These are phyloP conservation scores for Spergularia marina DNA, from an alignment of 148 eudicot genomes.

Conservation along the genomic window DNA sequence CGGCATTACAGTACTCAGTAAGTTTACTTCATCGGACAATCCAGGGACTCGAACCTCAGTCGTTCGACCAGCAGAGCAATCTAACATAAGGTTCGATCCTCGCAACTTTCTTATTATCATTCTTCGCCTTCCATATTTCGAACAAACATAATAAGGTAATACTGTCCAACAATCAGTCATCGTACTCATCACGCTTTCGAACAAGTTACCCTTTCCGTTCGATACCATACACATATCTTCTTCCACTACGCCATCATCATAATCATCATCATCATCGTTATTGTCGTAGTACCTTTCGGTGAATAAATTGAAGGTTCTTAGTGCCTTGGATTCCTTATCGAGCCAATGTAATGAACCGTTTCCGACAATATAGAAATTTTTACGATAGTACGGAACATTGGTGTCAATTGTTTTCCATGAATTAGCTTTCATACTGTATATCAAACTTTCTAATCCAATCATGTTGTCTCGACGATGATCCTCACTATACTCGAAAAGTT, in stretches of 20 bases:
- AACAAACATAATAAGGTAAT: neutral
- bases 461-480: neutral
- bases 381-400: neutral
- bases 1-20: neutral
- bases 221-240: neutral
- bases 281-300: conserved; percentile 3
- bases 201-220: neutral
- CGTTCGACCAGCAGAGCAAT: neutral
- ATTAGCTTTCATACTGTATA: conserved; percentile 10
- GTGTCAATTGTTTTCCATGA: conserved; percentile 10
- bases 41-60: neutral
- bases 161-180: neutral
- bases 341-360: conserved; percentile 1
- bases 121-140: neutral
- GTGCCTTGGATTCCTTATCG: neutral
- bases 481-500: neutral
- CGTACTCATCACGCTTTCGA: neutral
- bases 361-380: neutral
- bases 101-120: neutral
- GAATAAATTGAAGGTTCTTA: conserved; percentile 1
- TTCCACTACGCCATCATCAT: neutral
- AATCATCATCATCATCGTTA: too few relatives aligned
- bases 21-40: neutral
- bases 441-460: conserved; percentile 1
- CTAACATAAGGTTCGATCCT: neutral